Conservation (phyloP, 2,329 filamentous ascomycete species). For the Colletotrichum gigasporum region DNA sequence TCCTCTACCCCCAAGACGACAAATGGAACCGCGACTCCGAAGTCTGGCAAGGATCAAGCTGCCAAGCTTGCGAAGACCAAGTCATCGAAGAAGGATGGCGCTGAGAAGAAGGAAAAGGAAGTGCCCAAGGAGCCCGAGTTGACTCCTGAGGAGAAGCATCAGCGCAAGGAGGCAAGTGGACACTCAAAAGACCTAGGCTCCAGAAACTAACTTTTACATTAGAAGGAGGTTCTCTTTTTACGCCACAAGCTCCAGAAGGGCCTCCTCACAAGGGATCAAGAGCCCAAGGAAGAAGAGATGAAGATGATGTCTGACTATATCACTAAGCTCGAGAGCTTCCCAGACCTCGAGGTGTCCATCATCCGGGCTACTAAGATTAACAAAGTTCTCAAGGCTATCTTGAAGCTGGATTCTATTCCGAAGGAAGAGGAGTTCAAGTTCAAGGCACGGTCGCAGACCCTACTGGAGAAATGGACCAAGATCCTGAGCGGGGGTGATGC, state of each 20-base stretch:
- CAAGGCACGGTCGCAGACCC: slow-evolving; percentile 80
- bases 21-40: slow-evolving; percentile 67
- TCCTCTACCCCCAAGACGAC: slow-evolving; percentile 75
- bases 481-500: slow-evolving; percentile 71
- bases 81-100: slow-evolving; percentile 61
- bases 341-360: slow-evolving; percentile 86
- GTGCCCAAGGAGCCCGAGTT: slow-evolving; percentile 65
- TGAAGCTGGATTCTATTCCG: slow-evolving; percentile 87
- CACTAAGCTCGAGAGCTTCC: slow-evolving; percentile 79
- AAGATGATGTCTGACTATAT: slow-evolving; percentile 80
- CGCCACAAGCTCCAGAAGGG: slow-evolving; percentile 96
- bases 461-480: slow-evolving; percentile 91
- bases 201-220: slow-evolving; percentile 43
- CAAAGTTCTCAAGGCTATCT: slow-evolving; percentile 94
- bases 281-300: slow-evolving; percentile 90
- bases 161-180: slow-evolving; percentile 65
- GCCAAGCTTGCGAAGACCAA: slow-evolving; percentile 64
- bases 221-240: slow-evolving; percentile 88
- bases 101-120: slow-evolving; percentile 67
- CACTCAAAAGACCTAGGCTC: not conserved
- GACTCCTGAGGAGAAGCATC: slow-evolving; percentile 64
- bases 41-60: slow-evolving; percentile 63
- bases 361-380: slow-evolving; percentile 96
- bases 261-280: slow-evolving; percentile 84
- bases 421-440: slow-evolving; percentile 90